A percentile compares a stretch with the other conserved stretches of the same genome.
Conservation (phyloP, 345 rosid genomes). For the Hevea brasiliensis region DNA sequence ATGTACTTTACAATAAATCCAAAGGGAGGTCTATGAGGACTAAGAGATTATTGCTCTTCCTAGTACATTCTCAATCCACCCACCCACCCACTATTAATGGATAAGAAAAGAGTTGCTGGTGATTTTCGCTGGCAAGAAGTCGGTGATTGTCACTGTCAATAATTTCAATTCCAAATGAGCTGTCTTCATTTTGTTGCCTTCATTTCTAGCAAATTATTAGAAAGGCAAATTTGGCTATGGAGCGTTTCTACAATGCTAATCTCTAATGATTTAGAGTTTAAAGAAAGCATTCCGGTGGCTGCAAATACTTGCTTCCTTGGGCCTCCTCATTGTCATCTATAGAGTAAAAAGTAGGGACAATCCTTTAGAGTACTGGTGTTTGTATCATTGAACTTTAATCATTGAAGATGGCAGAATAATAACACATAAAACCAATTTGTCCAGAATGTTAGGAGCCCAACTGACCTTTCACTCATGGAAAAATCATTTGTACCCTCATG, state of each 20-base stretch:
- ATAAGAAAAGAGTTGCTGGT: too few species aligned
- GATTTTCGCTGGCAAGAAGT: too few species aligned
- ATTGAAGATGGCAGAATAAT: neutral
- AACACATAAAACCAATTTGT: conserved; percentile 9
- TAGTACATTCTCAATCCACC: too few species aligned
- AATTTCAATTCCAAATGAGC: neutral
- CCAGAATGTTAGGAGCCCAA: conserved; percentile 18
- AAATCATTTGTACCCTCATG: conserved; percentile 4
- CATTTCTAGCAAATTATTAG: neutral
- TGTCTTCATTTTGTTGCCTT: neutral
- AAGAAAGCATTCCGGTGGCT: neutral
- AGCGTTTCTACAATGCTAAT: too few species aligned
- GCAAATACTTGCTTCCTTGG: neutral
- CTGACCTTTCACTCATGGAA: conserved; percentile 13
- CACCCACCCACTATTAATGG: too few species aligned
- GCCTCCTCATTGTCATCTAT: too few species aligned
- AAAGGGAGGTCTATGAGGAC: neutral
- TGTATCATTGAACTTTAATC: neutral
- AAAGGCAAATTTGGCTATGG: neutral
- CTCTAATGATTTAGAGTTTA: neutral
- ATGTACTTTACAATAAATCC: neutral
- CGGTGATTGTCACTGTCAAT: too few species aligned
- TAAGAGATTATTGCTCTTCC: too few species aligned
- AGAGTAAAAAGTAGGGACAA: neutral
- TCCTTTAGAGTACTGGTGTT: neutral